A percentile compares a stretch with the other conserved stretches of the same genome.
Conservation (phyloP, 495 filamentous ascomycete species). For the Tuber aestivum region DNA sequence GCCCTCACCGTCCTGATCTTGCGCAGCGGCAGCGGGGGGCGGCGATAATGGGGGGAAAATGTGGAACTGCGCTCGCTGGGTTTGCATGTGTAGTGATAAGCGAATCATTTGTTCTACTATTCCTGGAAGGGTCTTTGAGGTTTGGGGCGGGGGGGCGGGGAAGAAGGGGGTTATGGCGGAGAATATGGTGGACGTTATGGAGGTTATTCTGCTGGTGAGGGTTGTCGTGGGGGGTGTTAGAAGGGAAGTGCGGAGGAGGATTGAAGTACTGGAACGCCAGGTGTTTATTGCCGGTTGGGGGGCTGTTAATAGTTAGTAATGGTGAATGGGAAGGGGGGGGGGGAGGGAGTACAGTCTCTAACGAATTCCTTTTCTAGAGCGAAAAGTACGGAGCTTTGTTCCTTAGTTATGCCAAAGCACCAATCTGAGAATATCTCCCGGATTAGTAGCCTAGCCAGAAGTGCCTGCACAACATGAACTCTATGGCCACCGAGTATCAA, state of each 20-base stretch:
- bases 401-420: slow-evolving; percentile 23
- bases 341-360: slow-evolving; percentile 13
- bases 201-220: slow-evolving; percentile 5
- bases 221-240: slow-evolving; percentile 15
- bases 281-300: slow-evolving; percentile 13
- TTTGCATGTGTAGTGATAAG: slow-evolving; percentile 24
- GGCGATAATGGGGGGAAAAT: neutral
- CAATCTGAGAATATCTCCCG: slow-evolving; percentile 24
- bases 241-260: slow-evolving; percentile 23
- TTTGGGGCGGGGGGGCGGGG: slow-evolving; percentile 13
- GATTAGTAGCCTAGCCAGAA: slow-evolving; percentile 18
- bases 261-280: slow-evolving; percentile 25
- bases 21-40: neutral
- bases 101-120: slow-evolving; percentile 30
- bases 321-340: neutral
- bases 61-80: slow-evolving; percentile 26
- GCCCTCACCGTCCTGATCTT: neutral
- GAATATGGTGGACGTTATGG: slow-evolving; percentile 18
- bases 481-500: slow-evolving; percentile 21
- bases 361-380: slow-evolving; percentile 19
- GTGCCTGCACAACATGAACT: slow-evolving; percentile 30
- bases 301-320: slow-evolving; percentile 9
- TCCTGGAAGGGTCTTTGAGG: slow-evolving; percentile 23
- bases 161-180: slow-evolving; percentile 14
- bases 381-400: slow-evolving; percentile 13